Base-by-base conservation (phyloP, 768 basidiomycete species). In the Russula sp. region DNA sequence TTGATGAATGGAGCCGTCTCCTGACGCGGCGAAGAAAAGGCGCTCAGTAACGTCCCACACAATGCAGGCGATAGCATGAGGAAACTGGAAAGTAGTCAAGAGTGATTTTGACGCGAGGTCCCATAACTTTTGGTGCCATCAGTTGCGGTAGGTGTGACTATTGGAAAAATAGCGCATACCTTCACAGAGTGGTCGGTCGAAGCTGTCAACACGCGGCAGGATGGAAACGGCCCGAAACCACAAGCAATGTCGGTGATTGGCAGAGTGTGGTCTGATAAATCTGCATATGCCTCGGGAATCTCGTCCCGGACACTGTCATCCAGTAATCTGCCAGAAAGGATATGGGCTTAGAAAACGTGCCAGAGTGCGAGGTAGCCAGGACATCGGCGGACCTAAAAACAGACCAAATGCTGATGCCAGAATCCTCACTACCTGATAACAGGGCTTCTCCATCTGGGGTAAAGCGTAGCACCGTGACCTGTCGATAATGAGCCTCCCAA, bases 401-500 rank as follows among this genome's bases (percentile, higher is more conserved):
- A 63, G 87, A 87, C 94, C 94, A 98, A 64, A 98, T 86, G 73
- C 83, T 85, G 58, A 93, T 82, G 39, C 85, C 84, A 47, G 95
- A 91, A 71, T 99, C 97, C 64, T 96, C 91, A 58, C 90, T 93
- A 5, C 89, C 93, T 38, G 92, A 90, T 18, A 98, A 68, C 48
- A 99, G 77, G 6, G 86, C 83, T 48, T 80, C 81, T 38, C 90
- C 89, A 69, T 97, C 94, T 20, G 78, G 78, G 9, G 92, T 89
- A 71, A 98, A 98, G 46, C 82, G 83, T 2, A 98, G 74, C 9
- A 88, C 86, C 63, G 83, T 89, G 56, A 98, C 82, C 70, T 85
- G 81, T 60, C 96, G 89, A 75, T 98, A 99, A 73, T 98, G 96
- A 18, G 95, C 95, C 63, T 98, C 95, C 85, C 94, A 94, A 0